These are phyloP conservation scores for Abelmoschus esculentus DNA, from an alignment of 345 rosid genomes.

Conservation along the genomic window DNA sequence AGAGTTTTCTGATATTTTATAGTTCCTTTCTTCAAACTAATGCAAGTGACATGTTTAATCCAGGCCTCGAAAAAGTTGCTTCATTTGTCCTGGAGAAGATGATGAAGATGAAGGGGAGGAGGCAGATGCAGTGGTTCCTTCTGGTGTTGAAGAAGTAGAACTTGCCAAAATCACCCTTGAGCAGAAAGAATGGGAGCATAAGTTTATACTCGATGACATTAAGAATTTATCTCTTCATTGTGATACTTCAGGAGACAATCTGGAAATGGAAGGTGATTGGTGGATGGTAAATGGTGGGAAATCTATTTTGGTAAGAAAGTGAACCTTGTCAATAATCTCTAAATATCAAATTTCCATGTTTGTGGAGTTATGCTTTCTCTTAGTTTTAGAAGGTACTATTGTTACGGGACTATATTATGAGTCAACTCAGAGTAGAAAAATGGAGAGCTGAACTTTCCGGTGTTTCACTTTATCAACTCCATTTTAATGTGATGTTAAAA, in stretches of 20 bases:
- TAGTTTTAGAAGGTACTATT: background rate
- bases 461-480: background rate
- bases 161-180: conserved; percentile 82
- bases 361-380: background rate
- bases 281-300: conserved; percentile 43
- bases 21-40: background rate
- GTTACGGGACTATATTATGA: background rate
- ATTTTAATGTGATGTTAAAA: background rate
- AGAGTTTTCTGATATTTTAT: background rate
- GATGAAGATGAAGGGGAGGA: conserved; percentile 94
- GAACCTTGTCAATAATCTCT: conserved; percentile 4
- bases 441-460: background rate
- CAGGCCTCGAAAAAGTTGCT: conserved; percentile 90
- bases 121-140: conserved; percentile 95
- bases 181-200: conserved; percentile 62
- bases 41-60: conserved; percentile 14
- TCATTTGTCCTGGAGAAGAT: conserved; percentile 80
- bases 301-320: conserved; percentile 34
- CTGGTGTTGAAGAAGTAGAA: conserved; percentile 96
- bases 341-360: background rate
- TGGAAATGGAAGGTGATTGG: conserved; percentile 27
- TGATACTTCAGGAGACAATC: conserved; percentile 48
- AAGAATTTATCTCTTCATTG: conserved; percentile 56
- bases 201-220: conserved; percentile 68
- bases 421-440: background rate